Evolutionary conservation across 176 grass and related monocot species (phyloP).

Genomic region (Aegilops speltoides): DNA sequence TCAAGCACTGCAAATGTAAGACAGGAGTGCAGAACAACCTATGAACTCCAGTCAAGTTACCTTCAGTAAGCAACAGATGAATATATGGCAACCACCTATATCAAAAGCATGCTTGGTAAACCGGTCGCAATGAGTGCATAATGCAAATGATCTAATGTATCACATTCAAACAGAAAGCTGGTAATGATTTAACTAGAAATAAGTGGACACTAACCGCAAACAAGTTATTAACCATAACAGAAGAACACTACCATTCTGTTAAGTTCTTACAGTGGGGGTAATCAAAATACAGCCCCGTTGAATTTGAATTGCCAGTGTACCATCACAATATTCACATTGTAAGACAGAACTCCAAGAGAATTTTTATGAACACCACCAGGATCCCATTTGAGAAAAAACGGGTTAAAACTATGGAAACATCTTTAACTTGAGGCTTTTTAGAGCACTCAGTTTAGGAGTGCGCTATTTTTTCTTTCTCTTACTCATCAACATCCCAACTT

Average conservation of each 20-base stretch:
- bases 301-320: conserved; percentile 26
- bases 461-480: conserved; percentile 37
- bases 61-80: background rate
- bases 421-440: conserved; percentile 1
- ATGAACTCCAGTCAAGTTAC: background rate
- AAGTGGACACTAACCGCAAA: conserved; percentile 4
- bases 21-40: background rate
- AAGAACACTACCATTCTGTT: conserved; percentile 25
- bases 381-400: conserved; percentile 19
- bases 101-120: background rate
- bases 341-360: background rate
- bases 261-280: conserved; percentile 1
- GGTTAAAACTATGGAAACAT: background rate
- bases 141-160: conserved; percentile 4
- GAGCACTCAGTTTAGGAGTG: background rate
- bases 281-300: conserved; percentile 16
- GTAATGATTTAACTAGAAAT: conserved; percentile 18
- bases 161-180: background rate
- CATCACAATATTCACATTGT: conserved; percentile 40
- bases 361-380: background rate
- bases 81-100: conserved; percentile 3
- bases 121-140: background rate
- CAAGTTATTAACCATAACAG: conserved; percentile 17
- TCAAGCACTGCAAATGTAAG: background rate
- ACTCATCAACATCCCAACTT: conserved; percentile 82